These are phyloP conservation scores for Candida pseudoglaebosa DNA, from an alignment of 805 yeast species.

Conservation along the genomic window DNA sequence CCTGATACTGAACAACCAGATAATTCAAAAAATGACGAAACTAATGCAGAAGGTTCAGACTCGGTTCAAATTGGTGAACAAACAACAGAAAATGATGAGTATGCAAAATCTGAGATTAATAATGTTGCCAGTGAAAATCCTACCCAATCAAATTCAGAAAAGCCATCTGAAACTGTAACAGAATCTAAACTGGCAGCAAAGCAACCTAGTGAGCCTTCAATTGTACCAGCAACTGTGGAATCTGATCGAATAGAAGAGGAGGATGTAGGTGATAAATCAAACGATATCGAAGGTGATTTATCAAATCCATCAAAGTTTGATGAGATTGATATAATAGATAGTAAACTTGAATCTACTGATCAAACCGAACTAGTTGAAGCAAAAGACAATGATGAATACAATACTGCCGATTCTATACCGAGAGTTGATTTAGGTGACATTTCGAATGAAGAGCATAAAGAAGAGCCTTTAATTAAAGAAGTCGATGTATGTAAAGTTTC, in stretches of 20 bases:
- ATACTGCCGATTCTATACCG: not conserved
- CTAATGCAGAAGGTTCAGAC: not conserved
- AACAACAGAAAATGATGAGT: constrained; percentile 3
- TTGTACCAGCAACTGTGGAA: constrained; percentile 1
- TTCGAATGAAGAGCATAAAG: constrained; percentile 3
- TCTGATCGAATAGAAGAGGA: not conserved
- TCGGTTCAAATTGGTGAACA: constrained; percentile 4
- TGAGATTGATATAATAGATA: constrained; percentile 1
- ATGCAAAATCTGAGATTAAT: constrained; percentile 3
- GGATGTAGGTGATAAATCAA: not conserved
- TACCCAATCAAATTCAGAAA: not conserved
- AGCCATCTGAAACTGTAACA: constrained; percentile 5
- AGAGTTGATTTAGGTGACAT: constrained; percentile 1
- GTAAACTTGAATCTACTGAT: constrained; percentile 2
- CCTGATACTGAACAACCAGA: constrained; percentile 5
- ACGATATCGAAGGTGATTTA: not conserved
- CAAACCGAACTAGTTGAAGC: not conserved
- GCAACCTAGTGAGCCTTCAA: constrained; percentile 4
- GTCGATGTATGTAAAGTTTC: constrained; percentile 1
- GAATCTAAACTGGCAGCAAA: constrained; percentile 12
- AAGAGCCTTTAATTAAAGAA: constrained; percentile 5
- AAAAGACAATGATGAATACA: too few relatives aligned
- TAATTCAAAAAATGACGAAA: not conserved
- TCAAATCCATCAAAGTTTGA: not conserved
- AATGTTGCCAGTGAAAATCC: not conserved